Evolutionary conservation across 2,329 filamentous ascomycete genomes (phyloP).

Genomic region (Parafenestella ontariensis): DNA sequence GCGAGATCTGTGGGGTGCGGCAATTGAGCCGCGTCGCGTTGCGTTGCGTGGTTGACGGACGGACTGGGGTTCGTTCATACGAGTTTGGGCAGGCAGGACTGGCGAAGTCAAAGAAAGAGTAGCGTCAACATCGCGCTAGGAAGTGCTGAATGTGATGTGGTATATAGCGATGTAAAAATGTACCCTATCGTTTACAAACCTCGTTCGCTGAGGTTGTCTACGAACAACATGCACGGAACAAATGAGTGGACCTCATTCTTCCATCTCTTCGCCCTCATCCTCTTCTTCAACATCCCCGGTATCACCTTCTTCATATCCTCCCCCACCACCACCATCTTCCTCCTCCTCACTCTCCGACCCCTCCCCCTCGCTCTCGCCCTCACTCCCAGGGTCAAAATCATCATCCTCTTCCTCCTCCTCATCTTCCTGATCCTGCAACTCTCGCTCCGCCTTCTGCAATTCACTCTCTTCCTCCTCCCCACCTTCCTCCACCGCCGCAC

Average conservation of each 20-base stretch:
- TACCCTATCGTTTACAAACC: not conserved
- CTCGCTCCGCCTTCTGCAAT: constrained; percentile 48
- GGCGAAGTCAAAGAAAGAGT: too few species aligned
- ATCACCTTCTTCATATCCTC: constrained; percentile 41
- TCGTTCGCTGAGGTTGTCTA: too few species aligned
- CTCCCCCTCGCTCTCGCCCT: constrained; percentile 51
- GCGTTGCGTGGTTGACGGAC: not conserved
- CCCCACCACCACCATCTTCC: too few species aligned
- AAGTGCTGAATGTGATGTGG: not conserved
- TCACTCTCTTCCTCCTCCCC: constrained; percentile 48
- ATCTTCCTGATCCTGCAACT: constrained; percentile 49
- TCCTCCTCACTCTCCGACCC: constrained; percentile 45
- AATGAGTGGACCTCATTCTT: constrained; percentile 13
- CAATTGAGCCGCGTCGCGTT: constrained; percentile 5
- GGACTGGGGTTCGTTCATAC: not conserved
- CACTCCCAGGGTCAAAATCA: constrained; percentile 52
- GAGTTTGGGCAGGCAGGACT: too few species aligned
- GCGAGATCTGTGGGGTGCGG: not conserved
- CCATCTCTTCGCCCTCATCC: constrained; percentile 35
- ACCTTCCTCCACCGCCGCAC: constrained; percentile 12
- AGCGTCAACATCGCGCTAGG: too few species aligned
- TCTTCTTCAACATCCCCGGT: constrained; percentile 19
- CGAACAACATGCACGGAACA: too few species aligned
- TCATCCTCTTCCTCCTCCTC: constrained; percentile 53
- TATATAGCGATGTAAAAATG: not conserved